Percentiles rank a stretch among this genome's conserved stretches.
phyloP scores from a whole-genome alignment of 345 rosid species.

The Camelina laxa region DNA sequence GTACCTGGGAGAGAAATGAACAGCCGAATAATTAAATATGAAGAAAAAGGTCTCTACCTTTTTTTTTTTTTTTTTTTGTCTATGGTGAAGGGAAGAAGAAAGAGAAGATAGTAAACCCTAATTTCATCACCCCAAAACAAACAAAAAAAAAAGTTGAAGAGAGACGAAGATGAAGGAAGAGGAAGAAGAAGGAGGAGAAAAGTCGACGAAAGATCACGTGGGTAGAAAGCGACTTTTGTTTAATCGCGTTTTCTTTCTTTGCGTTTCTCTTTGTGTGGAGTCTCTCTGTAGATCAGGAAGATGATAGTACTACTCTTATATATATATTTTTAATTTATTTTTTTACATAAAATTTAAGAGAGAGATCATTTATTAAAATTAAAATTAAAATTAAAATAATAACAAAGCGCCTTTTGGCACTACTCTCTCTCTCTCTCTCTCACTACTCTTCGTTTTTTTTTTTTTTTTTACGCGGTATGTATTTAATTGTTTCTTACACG shows the following conservation, averaged over 20 bases:
- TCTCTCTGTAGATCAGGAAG: constrained; percentile 42
- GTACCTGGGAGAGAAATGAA: constrained; percentile 36
- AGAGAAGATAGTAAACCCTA: constrained; percentile 38
- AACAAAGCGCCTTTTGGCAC: constrained; percentile 40
- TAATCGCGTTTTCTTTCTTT: constrained; percentile 37
- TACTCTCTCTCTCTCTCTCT: no score
- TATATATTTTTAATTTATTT: no score
- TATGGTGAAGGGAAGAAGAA: constrained; percentile 4
- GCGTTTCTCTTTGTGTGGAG: constrained; percentile 32
- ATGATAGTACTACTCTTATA: not conserved
- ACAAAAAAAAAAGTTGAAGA: not conserved
- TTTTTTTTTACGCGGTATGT: constrained; percentile 33
- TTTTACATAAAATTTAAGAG: not conserved
- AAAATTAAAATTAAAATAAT: not conserved
- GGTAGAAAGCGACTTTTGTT: constrained; percentile 45
- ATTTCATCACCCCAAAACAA: constrained; percentile 33
- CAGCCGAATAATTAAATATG: not conserved
- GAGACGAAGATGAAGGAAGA: constrained; percentile 27
- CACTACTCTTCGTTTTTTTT: constrained; percentile 26
- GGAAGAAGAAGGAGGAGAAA: constrained; percentile 32
- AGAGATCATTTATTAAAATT: not conserved
- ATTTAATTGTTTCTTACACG: constrained; percentile 31
- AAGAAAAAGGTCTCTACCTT: not conserved
- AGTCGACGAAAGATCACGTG: constrained; percentile 49
- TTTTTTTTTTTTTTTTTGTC: constrained; percentile 1